Base-by-base conservation (phyloP, 2,329 filamentous ascomycete genomes). In the Phaeoacremonium minimum region DNA sequence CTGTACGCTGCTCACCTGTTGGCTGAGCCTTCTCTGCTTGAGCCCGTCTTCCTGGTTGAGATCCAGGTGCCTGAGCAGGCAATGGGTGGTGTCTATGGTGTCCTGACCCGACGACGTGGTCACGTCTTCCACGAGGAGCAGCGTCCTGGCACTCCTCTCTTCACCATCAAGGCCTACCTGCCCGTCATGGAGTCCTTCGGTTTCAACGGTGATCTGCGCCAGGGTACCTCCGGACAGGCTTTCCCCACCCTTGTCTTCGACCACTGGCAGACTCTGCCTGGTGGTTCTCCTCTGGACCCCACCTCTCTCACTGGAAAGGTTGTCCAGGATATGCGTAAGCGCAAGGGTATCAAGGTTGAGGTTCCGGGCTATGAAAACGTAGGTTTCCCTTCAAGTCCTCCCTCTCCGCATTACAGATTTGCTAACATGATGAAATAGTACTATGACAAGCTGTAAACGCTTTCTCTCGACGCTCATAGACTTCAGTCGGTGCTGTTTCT, bases 41-140 rank as follows among this genome's bases (percentile, higher is more conserved):
- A 98, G 81, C 93, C 93, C 62, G 87, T 98, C 72, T 98, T 94
- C 86, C 77, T 96, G 66, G 89, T 95, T 68, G 93, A 98, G 73
- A 98, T 98, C 70, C 90, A 96, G 77, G 93, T 98, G 47, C 91
- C 91, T 60, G 93, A 98, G 80, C 76, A 83, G 62, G 91, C 93
- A 66, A 97, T 98, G 93, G 93, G 93, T 80, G 93, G 93, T 81
- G 95, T 98, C 71, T 98, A 98, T 75, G 87, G 90, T 85, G 90
- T 96, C 64, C 87, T 98, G 58, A 96, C 90, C 72, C 86, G 90
- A 63, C 80, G 90, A 70, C 85, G 93, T 86, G 93, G 93, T 80
- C 91, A 97, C 83, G 93, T 98, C 73, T 96, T 97, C 82, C 77
- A 77, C 66, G 93, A 98, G 78, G 87, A 94, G 78, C 93, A 98